These are phyloP conservation scores for Dendrocalamus sinicus DNA, from an alignment of 176 grass and related monocot species.

Conservation along the genomic window DNA sequence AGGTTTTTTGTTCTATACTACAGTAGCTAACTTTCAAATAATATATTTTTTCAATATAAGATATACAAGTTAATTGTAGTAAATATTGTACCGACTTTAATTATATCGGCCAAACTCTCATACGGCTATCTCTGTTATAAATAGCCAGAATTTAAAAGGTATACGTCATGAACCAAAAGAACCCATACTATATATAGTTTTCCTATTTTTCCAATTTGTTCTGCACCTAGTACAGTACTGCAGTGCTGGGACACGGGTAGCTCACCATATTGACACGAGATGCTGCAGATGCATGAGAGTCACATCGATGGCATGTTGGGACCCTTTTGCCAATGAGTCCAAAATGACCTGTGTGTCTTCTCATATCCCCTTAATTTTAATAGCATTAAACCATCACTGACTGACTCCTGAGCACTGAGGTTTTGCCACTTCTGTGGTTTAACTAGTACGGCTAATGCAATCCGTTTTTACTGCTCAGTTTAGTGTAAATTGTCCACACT, in stretches of 20 bases:
- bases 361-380: neutral
- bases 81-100: rapidly evolving
- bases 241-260: neutral
- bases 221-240: neutral
- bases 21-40: no score
- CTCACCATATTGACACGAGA: neutral
- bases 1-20: no score
- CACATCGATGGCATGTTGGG: neutral
- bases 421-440: neutral
- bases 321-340: neutral
- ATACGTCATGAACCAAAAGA: no score
- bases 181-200: no score
- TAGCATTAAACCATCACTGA: neutral
- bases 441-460: neutral
- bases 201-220: neutral
- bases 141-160: no score
- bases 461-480: neutral
- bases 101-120: no score
- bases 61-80: no score
- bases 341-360: neutral
- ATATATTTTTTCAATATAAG: no score
- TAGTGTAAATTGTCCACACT: neutral
- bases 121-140: no score
- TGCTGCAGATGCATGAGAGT: neutral
- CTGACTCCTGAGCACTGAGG: neutral